Percentiles rank a stretch among this genome's conserved stretches.
phyloP scores from a whole-genome alignment of 2,329 filamentous ascomycete species.

The Chrysosporium keratinophilum region DNA sequence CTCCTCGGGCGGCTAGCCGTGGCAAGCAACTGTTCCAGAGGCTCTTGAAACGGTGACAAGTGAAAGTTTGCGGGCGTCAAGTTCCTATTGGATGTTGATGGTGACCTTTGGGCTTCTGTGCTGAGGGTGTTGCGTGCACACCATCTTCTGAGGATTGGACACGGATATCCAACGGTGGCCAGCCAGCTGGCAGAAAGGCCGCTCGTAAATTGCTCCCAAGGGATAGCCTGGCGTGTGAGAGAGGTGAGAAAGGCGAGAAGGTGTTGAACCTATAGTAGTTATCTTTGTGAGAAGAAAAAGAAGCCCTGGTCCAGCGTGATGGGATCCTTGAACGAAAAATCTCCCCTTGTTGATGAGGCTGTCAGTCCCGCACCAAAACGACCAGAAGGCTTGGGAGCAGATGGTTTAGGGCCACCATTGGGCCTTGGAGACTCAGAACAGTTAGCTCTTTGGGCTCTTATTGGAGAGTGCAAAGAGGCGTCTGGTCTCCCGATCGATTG shows the following conservation, averaged over 20 bases:
- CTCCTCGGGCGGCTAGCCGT: not conserved
- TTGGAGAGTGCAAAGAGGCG: not conserved
- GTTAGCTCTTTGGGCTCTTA: not conserved
- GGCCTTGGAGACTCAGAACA: not conserved
- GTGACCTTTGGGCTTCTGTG: slow-evolving; percentile 1
- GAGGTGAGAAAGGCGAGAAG: not conserved
- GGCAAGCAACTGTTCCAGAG: not conserved
- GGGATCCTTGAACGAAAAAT: too few relatives aligned
- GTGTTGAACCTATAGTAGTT: too few relatives aligned
- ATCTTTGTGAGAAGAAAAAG: too few relatives aligned
- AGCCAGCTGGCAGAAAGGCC: slow-evolving; percentile 12
- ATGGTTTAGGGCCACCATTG: too few relatives aligned
- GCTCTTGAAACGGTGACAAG: not conserved
- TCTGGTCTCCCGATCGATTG: not conserved
- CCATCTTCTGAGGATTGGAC: not conserved
- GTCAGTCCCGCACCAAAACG: too few relatives aligned
- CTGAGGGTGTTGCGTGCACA: slow-evolving; percentile 3
- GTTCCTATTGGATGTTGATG: not conserved
- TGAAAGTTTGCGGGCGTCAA: not conserved
- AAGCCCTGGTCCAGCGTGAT: too few relatives aligned
- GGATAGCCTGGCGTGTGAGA: not conserved
- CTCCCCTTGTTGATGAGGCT: too few relatives aligned
- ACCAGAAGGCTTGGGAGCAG: too few relatives aligned
- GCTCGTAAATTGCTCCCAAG: not conserved
- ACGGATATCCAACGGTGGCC: slow-evolving; percentile 8